These are phyloP conservation scores for Petunia axillaris DNA, from an alignment of 257 asterid species.

Conservation along the genomic window DNA sequence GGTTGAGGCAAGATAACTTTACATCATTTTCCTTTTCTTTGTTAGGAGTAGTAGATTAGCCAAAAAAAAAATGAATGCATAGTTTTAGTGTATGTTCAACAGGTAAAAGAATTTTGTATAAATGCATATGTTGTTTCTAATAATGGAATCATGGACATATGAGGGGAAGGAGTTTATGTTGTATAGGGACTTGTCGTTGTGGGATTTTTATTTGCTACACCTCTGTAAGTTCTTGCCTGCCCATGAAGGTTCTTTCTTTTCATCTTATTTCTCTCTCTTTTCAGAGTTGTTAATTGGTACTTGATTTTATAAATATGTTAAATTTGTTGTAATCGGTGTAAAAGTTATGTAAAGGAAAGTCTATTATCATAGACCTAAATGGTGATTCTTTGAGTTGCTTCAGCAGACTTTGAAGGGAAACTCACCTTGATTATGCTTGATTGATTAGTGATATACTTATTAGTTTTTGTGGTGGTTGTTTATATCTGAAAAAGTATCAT, in stretches of 20 bases:
- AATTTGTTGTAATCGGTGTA: neutral
- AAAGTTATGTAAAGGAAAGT: neutral
- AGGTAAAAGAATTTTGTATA: too few relatives aligned
- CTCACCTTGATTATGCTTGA: neutral
- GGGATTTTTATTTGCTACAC: too few relatives aligned
- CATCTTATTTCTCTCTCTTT: neutral
- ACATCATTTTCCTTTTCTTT: too few relatives aligned
- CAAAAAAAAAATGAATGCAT: too few relatives aligned
- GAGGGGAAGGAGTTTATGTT: too few relatives aligned
- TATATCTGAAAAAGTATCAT: neutral
- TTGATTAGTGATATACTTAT: neutral
- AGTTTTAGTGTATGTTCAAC: too few relatives aligned
- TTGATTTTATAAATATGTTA: neutral
- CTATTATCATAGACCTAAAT: neutral
- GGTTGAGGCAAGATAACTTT: too few relatives aligned
- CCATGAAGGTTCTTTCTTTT: conserved; percentile 7
- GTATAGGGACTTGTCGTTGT: too few relatives aligned
- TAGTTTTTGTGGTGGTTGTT: neutral
- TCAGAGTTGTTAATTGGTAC: neutral
- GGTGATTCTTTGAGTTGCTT: neutral
- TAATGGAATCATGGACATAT: too few relatives aligned
- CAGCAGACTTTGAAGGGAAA: neutral
- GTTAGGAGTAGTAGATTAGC: too few relatives aligned
- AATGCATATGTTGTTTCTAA: too few relatives aligned
- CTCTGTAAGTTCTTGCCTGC: conserved; percentile 5